A percentile compares a stretch with the other conserved stretches of the same genome.
These are phyloP conservation scores for Gossypium trilobum DNA, from an alignment of 441 rosid species.

Conservation along the genomic window DNA sequence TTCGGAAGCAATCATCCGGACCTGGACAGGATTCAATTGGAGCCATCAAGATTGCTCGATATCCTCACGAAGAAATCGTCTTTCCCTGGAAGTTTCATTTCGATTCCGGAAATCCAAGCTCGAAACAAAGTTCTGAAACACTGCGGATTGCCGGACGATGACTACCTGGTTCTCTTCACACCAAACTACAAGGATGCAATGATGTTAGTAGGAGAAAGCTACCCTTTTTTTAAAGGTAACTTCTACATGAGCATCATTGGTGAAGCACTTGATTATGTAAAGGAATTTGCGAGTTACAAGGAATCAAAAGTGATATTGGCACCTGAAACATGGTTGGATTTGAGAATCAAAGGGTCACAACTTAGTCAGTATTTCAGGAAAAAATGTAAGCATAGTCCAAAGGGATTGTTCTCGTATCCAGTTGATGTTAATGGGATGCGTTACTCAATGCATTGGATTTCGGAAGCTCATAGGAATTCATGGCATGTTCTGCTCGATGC, in stretches of 20 bases:
- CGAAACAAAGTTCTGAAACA: constrained; percentile 49
- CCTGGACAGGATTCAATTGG: constrained; percentile 45
- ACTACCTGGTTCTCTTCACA: constrained; percentile 59
- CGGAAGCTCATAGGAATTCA: constrained; percentile 62
- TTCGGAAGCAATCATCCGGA: constrained; percentile 43
- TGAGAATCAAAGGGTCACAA: constrained; percentile 69
- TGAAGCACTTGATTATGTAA: constrained; percentile 34
- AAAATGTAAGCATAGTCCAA: constrained; percentile 54
- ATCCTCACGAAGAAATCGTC: constrained; percentile 56
- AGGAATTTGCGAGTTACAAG: constrained; percentile 49
- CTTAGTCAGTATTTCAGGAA: constrained; percentile 64
- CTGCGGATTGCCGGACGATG: constrained; percentile 48
- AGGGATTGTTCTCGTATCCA: constrained; percentile 61
- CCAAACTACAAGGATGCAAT: constrained; percentile 58
- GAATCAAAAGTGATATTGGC: constrained; percentile 52
- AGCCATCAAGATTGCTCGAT: constrained; percentile 55
- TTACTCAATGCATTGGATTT: constrained; percentile 65
- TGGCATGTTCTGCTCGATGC: constrained; percentile 67
- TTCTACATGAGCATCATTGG: constrained; percentile 45
- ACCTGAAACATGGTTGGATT: constrained; percentile 58
- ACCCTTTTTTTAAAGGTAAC: constrained; percentile 60
- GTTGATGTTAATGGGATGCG: constrained; percentile 49
- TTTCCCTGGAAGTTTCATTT: constrained; percentile 60
- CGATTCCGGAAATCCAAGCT: constrained; percentile 65
- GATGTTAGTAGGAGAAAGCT: constrained; percentile 71